Conservation (phyloP, 169 alveolate genomes). For the Cryptosporidium bovis region DNA sequence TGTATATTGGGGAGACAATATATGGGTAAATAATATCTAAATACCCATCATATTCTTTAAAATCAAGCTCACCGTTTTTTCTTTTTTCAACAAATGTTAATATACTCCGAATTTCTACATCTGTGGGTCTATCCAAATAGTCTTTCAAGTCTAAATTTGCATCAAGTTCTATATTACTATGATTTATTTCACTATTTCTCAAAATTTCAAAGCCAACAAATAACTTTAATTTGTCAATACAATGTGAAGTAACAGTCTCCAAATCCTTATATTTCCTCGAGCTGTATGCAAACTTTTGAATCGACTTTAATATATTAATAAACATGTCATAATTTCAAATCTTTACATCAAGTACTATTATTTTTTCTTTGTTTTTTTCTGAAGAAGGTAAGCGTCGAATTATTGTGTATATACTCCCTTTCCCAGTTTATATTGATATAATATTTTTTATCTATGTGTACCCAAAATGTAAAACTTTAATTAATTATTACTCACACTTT, state of each 20-base stretch:
- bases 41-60: slow-evolving; percentile 19
- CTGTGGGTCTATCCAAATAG: slow-evolving; percentile 1
- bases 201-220: slow-evolving; percentile 22
- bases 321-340: slow-evolving; percentile 56
- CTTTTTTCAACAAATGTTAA: slow-evolving; percentile 27
- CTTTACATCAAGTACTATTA: not conserved
- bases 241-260: slow-evolving; percentile 42
- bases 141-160: slow-evolving; percentile 3
- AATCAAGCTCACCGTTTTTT: slow-evolving; percentile 8
- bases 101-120: slow-evolving; percentile 10
- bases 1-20: slow-evolving; percentile 38
- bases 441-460: no score
- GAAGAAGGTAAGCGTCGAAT: no score
- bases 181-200: slow-evolving; percentile 13
- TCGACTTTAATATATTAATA: slow-evolving; percentile 33
- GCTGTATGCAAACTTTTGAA: slow-evolving; percentile 24
- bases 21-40: slow-evolving; percentile 36
- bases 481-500: not conserved
- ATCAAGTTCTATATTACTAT: slow-evolving; percentile 19
- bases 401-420: no score
- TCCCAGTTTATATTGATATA: no score
- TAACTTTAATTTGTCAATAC: slow-evolving; percentile 57
- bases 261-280: slow-evolving; percentile 54
- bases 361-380: no score
- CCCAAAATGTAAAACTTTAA: no score